Conservation (phyloP, 345 rosid genomes). For the Dovyalis caffra region DNA sequence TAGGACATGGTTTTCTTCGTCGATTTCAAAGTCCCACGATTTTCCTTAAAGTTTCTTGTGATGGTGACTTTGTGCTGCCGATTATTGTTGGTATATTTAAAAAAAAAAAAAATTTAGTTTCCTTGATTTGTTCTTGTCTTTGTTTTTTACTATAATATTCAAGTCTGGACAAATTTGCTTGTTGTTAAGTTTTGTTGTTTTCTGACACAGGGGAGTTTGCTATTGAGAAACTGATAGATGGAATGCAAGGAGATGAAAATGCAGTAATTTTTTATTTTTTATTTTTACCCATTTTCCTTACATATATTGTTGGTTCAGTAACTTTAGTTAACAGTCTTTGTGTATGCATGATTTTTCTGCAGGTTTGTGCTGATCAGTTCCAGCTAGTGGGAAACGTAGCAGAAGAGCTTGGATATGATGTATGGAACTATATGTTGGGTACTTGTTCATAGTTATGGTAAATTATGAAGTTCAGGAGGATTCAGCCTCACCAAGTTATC, state of each 20-base stretch:
- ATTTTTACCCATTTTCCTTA: not conserved
- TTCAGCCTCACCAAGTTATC: too few species aligned
- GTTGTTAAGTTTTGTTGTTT: slow-evolving; percentile 17
- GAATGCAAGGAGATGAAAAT: slow-evolving; percentile 32
- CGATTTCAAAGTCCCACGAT: slow-evolving; percentile 76
- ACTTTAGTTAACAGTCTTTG: not conserved
- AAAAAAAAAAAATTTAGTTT: not conserved
- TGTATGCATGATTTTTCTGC: slow-evolving; percentile 16
- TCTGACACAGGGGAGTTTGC: slow-evolving; percentile 64
- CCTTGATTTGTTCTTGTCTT: not conserved
- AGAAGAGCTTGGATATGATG: slow-evolving; percentile 65
- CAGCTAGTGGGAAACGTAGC: slow-evolving; percentile 57
- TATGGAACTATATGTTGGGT: slow-evolving; percentile 29
- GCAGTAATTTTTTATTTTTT: slow-evolving; percentile 50
- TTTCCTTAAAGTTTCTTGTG: slow-evolving; percentile 84
- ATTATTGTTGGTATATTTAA: slow-evolving; percentile 60
- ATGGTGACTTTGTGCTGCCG: slow-evolving; percentile 80
- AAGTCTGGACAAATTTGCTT: not conserved
- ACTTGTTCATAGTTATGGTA: not conserved
- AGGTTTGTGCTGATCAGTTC: slow-evolving; percentile 78
- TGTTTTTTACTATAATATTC: not conserved
- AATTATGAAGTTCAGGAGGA: not conserved
- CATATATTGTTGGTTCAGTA: not conserved
- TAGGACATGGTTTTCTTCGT: slow-evolving; percentile 53
- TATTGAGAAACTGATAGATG: slow-evolving; percentile 56